Conservation (phyloP, 495 filamentous ascomycete genomes). For the Podospora australis region DNA sequence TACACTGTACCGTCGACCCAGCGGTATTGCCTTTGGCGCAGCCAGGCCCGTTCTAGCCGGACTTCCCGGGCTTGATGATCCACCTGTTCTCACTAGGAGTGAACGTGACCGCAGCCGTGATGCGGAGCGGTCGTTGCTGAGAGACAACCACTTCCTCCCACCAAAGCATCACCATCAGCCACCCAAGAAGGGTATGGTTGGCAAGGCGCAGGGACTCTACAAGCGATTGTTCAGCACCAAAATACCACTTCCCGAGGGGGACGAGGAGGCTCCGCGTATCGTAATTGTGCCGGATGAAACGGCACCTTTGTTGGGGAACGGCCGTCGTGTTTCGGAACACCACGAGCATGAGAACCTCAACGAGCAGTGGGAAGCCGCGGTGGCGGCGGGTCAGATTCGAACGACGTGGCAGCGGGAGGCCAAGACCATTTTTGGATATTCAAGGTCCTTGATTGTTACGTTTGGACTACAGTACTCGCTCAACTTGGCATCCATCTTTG, state of each 20-base stretch:
- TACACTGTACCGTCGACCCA: constrained; percentile 69
- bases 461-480: constrained; percentile 71
- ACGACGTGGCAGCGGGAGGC: constrained; percentile 85
- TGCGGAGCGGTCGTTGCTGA: constrained; percentile 67
- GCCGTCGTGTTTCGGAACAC: constrained; percentile 3
- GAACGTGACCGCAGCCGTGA: constrained; percentile 59
- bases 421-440: constrained; percentile 54
- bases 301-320: constrained; percentile 30
- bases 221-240: constrained; percentile 44
- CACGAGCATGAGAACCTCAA: constrained; percentile 37
- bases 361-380: constrained; percentile 75
- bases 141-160: constrained; percentile 69
- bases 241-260: constrained; percentile 19
- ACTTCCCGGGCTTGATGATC: constrained; percentile 23
- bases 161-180: constrained; percentile 46
- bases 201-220: constrained; percentile 28
- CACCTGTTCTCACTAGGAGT: constrained; percentile 46
- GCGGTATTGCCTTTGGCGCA: constrained; percentile 56
- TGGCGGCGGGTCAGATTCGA: constrained; percentile 64
- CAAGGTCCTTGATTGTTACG: constrained; percentile 56
- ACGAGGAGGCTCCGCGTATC: constrained; percentile 31
- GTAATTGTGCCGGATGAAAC: constrained; percentile 30
- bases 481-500: constrained; percentile 63
- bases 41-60: constrained; percentile 36
- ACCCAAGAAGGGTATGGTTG: constrained; percentile 3